Evolutionary conservation across 352 stramenopile genomes (phyloP), one percentile per base, ranked within the genome.

Genomic region (Phytophthora aleatoria): DNA sequence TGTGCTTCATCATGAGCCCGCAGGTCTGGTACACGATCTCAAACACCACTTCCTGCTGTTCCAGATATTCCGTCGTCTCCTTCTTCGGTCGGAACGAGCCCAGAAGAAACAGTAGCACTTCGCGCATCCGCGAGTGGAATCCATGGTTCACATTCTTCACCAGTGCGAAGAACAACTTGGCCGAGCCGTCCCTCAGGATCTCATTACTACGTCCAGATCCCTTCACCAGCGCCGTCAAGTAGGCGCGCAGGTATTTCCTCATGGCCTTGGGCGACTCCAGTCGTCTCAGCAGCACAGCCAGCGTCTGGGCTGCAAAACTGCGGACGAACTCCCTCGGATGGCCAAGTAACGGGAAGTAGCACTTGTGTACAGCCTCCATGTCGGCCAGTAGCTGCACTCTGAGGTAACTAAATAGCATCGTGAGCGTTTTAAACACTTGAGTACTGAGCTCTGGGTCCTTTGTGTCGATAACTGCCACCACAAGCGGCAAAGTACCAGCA

Each of bases 371-470:
- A n/a, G 87, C 79, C 26, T 92, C 85, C 84, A 97, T 96, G 60
- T 97, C 85, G 41, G 89, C 81, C 7, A 95, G 69, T 31, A 97
- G 73, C 48, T 95, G 83, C 45, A 85, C 72, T 43, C 87, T 81
- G 48, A 97, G 67, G 73, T 92, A 89, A 58, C 77, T 94, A 64
- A 97, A 97, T 30, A 96, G 76, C 80, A 95, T 93, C 27, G 89
- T 87, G 15, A 97, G 76, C 41, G 91, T 95, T 73, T 96, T 95
- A 68, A 97, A 97, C 57, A 96, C 89, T 50, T 95, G 83, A 5
- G 89, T 94, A 43, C 87, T 97, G 24, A 95, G 63, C 49, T 97
- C 91, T 1, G 91, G 91, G 66, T 96, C 86, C 60, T 92, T 94
- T 1, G 87, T 93, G 58, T 95, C 84, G 43, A 96, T 86, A 16